These are phyloP conservation scores for Calonectria honghensis DNA, from an alignment of 2,329 filamentous ascomycete species.

Conservation along the genomic window DNA sequence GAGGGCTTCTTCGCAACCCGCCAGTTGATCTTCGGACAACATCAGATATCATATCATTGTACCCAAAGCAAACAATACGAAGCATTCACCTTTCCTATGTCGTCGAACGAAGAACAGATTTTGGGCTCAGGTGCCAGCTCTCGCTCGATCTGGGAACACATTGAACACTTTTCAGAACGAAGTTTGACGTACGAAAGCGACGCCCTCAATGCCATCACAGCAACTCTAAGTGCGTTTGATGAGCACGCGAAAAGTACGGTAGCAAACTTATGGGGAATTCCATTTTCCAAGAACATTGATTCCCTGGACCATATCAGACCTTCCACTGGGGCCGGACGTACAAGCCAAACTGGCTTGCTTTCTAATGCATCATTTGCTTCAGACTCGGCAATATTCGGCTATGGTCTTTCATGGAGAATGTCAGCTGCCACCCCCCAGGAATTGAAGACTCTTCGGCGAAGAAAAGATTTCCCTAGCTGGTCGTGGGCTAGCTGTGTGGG, in stretches of 20 bases:
- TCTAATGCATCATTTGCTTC: conserved; percentile 20
- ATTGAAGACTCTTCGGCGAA: conserved; percentile 1
- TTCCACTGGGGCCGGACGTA: neutral
- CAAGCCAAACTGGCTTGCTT: neutral
- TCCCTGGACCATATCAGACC: neutral
- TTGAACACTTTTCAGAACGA: conserved; percentile 15
- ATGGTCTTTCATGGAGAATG: conserved; percentile 8
- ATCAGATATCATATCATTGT: conserved; percentile 25
- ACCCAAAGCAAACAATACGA: neutral
- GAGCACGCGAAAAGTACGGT: neutral
- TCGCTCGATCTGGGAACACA: conserved; percentile 23
- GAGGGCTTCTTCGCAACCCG: conserved; percentile 22
- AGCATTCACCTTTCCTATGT: neutral
- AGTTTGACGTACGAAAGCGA: conserved; percentile 17
- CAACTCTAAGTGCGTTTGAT: conserved; percentile 12
- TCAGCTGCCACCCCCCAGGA: neutral
- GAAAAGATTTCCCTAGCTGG: conserved; percentile 11
- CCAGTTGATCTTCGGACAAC: conserved; percentile 10
- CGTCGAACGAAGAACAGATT: neutral
- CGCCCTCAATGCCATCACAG: conserved; percentile 10
- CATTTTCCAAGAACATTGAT: neutral
- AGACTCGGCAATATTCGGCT: conserved; percentile 19
- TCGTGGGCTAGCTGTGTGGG: conserved; percentile 16
- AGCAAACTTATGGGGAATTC: conserved; percentile 20
- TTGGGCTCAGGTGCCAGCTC: neutral